Conservation (phyloP, 1,139 yeast species). For the Suhomyces bribrorum region DNA sequence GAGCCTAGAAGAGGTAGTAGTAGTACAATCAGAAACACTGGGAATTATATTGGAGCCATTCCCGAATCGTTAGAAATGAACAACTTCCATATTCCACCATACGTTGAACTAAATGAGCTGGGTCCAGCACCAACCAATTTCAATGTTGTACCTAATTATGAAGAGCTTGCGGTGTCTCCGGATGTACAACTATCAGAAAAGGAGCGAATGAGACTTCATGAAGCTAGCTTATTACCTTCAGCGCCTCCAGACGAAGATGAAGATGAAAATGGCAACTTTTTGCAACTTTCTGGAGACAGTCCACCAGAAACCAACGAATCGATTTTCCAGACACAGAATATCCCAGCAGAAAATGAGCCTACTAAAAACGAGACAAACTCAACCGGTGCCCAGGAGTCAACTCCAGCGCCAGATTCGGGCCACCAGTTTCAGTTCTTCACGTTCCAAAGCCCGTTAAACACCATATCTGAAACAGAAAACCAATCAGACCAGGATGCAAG, state of each 20-base stretch:
- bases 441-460: slow-evolving; percentile 13
- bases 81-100: slow-evolving; percentile 20
- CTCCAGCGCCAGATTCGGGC: slow-evolving; percentile 2
- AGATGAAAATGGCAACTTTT: slow-evolving; percentile 18
- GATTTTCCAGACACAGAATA: not conserved
- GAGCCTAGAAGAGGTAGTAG: not conserved
- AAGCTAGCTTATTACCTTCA: slow-evolving; percentile 61
- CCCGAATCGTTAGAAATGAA: slow-evolving; percentile 15
- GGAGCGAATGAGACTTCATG: slow-evolving; percentile 53
- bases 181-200: slow-evolving; percentile 45
- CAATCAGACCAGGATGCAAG: slow-evolving; percentile 6
- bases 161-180: slow-evolving; percentile 21
- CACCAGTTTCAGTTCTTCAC: slow-evolving; percentile 21
- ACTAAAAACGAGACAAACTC: too few relatives aligned
- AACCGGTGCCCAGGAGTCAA: too few relatives aligned
- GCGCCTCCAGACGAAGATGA: slow-evolving; percentile 46
- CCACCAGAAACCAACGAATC: not conserved
- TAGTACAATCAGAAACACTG: not conserved
- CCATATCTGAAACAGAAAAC: slow-evolving; percentile 15
- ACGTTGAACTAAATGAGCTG: slow-evolving; percentile 7
- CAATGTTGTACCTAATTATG: slow-evolving; percentile 28
- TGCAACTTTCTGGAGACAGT: slow-evolving; percentile 5
- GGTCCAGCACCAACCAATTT: slow-evolving; percentile 9
- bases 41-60: slow-evolving; percentile 11
- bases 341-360: too few relatives aligned